Evolutionary conservation across 371 early-diverging fungal species (phyloP), one percentile per base, ranked within the genome.

Genomic region (Rhizopus arrhizus): DNA sequence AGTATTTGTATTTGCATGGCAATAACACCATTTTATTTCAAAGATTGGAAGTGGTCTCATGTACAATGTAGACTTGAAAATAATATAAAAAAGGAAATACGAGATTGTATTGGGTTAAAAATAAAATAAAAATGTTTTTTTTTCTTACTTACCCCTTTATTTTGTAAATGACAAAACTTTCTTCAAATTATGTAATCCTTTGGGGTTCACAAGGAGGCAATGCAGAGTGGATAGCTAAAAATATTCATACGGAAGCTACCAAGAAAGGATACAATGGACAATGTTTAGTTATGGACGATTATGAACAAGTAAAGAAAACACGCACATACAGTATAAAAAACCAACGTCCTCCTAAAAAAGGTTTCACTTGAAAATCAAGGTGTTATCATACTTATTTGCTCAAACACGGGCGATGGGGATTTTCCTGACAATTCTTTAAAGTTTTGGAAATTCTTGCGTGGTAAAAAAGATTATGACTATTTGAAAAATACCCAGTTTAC

Each of bases 381-480:
- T 22, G 80, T 89, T 3, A 70, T 90, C 1, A 88, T 97, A 9
- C 78, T 94, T 61, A 89, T 97, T 0, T 75, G 85, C 35, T 93
- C 95, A 8, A 95, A 93, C 13, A 95, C 95, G 0, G 97, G 96
- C 12, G 95, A 97, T 71, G 97, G 97, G 15, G 97, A 97, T 66
- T 89, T 95, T 36, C 97, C 97, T 4, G 95, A 95, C 68, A 95
- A 96, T 74, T 81, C 94, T 0, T 79, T 86, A 22, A 91, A 92
- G 67, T 95, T 94, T 74, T 94, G 91, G 90, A 78, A 92, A 6
- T 89, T 83, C 58, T 62, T 95, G 50, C 85, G 92, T 45, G 77
- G 88, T 12, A 78, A 78, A 53, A 88, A 87, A 61, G 64, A 78
- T 11, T 70, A 78, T 2, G 75, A 67, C 1, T 85, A 81, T 15